A percentile compares a stretch with the other conserved stretches of the same genome.
Evolutionary conservation across 2,329 filamentous ascomycete genomes (phyloP).

Genomic region (Beauveria varroae): DNA sequence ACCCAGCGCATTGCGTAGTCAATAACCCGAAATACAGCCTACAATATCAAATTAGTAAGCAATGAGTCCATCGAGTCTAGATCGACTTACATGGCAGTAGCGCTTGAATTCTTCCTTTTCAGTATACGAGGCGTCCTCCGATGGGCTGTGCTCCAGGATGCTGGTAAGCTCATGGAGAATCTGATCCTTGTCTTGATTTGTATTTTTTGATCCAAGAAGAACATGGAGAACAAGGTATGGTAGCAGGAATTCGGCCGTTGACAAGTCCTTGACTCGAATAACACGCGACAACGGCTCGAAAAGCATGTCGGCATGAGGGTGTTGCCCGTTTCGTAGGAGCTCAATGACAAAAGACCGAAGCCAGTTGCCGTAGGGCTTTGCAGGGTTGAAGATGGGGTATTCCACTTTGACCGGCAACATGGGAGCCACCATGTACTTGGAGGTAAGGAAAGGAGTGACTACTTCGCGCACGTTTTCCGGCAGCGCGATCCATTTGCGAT

Average conservation of each 20-base stretch:
- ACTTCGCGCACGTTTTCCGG: slow-evolving; percentile 72
- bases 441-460: slow-evolving; percentile 80
- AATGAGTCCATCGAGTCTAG: background rate
- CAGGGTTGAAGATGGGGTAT: slow-evolving; percentile 72
- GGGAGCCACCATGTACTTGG: slow-evolving; percentile 67
- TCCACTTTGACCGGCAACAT: slow-evolving; percentile 47
- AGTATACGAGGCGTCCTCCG: slow-evolving; percentile 44
- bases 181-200: slow-evolving; percentile 53
- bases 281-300: slow-evolving; percentile 77
- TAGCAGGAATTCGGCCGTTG: slow-evolving; percentile 79
- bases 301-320: slow-evolving; percentile 63
- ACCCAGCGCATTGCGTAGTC: slow-evolving; percentile 91
- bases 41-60: slow-evolving; percentile 15
- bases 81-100: slow-evolving; percentile 70
- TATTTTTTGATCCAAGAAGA: slow-evolving; percentile 59
- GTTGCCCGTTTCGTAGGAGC: slow-evolving; percentile 70
- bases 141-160: slow-evolving; percentile 59
- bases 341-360: slow-evolving; percentile 73
- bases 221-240: slow-evolving; percentile 83
- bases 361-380: slow-evolving; percentile 71
- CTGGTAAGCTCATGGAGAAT: slow-evolving; percentile 66
- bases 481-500: slow-evolving; percentile 69
- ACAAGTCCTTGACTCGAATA: slow-evolving; percentile 77
- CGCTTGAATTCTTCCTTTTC: slow-evolving; percentile 71
- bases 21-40: slow-evolving; percentile 83